Evolutionary conservation across 2,329 filamentous ascomycete species (phyloP), one percentile per base, ranked within the genome.

Genomic region (Teratosphaeria viscida): DNA sequence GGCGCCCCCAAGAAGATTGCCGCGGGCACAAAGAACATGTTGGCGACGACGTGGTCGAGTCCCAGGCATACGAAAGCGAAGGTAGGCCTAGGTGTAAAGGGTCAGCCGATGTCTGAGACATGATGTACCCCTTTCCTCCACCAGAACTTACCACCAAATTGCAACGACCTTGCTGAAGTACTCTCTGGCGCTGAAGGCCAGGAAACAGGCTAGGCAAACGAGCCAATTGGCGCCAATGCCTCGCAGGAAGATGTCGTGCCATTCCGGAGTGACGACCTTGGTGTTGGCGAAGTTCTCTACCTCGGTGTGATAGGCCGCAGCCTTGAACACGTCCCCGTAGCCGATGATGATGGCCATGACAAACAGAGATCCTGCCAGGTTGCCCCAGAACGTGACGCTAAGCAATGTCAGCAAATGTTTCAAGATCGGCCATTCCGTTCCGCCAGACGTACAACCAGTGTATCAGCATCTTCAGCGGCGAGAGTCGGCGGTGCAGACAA

Each of bases 201-300:
- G 70, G 61, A 76, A 82, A 54, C 78, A 76, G 0, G 79, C 80
- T 23, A 83, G 69, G 60, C 79, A 82, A 3, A 84, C 81, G 0
- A 84, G 76, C 81, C 80, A 83, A 67, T 83, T 83, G 63, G 66
- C 65, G 3, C 80, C 78, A 53, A 84, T 81, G 0, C 72, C 81
- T 52, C 79, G 76, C 0, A 83, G 69, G 64, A 84, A 81, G 58
- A 83, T 79, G 61, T 78, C 75, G 57, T 80, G 76, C 71, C 79
- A 80, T 8, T 74, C 64, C 0, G 80, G 79, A 0, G 70, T 74
- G 4, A 80, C 68, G 60, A 77, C 77, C 60, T 82, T 83, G 35
- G 74, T 73, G 6, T 72, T 77, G 0, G 78, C 77, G 52, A 78
- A 78, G 2, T 71, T 67, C n/a, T 79, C 73, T 1, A 76, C 77